phyloP scores from a whole-genome alignment of 2,329 filamentous ascomycete species.

The Colletotrichum cuscutae region DNA sequence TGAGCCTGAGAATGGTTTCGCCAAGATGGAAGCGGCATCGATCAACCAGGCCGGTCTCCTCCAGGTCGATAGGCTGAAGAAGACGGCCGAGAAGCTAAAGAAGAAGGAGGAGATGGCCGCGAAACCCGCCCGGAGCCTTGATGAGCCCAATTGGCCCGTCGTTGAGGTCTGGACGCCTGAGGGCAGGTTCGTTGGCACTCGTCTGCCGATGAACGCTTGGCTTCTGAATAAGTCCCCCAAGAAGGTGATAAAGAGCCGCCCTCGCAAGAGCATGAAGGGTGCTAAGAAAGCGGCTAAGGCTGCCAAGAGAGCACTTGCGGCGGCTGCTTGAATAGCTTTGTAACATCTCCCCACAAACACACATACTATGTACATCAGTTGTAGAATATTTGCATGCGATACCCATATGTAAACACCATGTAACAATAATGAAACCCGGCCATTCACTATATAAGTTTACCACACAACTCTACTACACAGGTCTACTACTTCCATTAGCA shows the following conservation, averaged over 20 bases:
- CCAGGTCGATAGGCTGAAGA: conserved; percentile 16
- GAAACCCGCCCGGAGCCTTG: conserved; percentile 2
- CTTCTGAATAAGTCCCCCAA: conserved; percentile 66
- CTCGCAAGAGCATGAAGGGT: conserved; percentile 77
- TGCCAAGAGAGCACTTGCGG: conserved; percentile 38
- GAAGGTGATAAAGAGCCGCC: conserved; percentile 63
- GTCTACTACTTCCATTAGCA: neutral
- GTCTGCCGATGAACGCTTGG: conserved; percentile 79
- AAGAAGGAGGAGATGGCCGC: conserved; percentile 29
- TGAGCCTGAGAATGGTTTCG: conserved; percentile 29
- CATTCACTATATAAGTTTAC: neutral
- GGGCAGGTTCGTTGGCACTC: conserved; percentile 78
- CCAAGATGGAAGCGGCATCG: conserved; percentile 32
- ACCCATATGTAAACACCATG: neutral
- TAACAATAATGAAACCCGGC: neutral
- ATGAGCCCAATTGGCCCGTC: conserved; percentile 65
- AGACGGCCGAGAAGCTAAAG: too few relatives aligned
- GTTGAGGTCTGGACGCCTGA: conserved; percentile 89
- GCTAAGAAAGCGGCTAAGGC: conserved; percentile 63
- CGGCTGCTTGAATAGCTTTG: neutral
- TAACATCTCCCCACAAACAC: neutral
- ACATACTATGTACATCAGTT: neutral
- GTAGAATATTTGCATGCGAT: neutral
- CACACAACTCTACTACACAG: too few relatives aligned
- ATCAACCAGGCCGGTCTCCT: conserved; percentile 33